These are phyloP conservation scores for Malania oleifera DNA, from an alignment of 164 flowering plant genomes.

Conservation along the genomic window DNA sequence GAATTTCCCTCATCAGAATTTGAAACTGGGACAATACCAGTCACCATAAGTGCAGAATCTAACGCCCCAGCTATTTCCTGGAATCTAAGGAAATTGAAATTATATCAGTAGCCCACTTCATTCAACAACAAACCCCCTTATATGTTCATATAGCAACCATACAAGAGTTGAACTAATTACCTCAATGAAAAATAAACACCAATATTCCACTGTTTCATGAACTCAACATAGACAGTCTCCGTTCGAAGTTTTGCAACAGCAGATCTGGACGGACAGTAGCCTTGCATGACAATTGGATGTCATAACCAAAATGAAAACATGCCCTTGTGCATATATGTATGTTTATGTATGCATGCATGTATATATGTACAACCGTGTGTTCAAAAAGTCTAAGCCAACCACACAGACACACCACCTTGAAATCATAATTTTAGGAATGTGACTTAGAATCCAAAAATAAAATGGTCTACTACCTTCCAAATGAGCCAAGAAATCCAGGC, in stretches of 20 bases:
- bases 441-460: not conserved
- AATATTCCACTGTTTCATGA: constrained; percentile 94
- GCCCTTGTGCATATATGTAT: not conserved
- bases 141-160: not conserved
- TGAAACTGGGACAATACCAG: constrained; percentile 47
- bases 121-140: not conserved
- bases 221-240: constrained; percentile 68
- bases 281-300: constrained; percentile 48
- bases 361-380: too few species aligned
- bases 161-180: constrained; percentile 30
- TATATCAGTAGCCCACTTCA: constrained; percentile 8
- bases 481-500: constrained; percentile 67
- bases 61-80: constrained; percentile 94
- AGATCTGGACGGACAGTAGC: constrained; percentile 83
- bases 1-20: constrained; percentile 27
- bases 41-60: constrained; percentile 59
- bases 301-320: constrained; percentile 23
- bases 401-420: not conserved
- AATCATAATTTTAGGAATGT: not conserved
- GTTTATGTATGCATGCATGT: not conserved
- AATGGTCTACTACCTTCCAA: constrained; percentile 67
- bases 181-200: constrained; percentile 93
- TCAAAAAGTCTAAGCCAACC: too few species aligned
- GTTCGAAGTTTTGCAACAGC: constrained; percentile 79
- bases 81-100: constrained; percentile 48